Conservation (phyloP, 805 yeast species). For the Peterozyma toletana region DNA sequence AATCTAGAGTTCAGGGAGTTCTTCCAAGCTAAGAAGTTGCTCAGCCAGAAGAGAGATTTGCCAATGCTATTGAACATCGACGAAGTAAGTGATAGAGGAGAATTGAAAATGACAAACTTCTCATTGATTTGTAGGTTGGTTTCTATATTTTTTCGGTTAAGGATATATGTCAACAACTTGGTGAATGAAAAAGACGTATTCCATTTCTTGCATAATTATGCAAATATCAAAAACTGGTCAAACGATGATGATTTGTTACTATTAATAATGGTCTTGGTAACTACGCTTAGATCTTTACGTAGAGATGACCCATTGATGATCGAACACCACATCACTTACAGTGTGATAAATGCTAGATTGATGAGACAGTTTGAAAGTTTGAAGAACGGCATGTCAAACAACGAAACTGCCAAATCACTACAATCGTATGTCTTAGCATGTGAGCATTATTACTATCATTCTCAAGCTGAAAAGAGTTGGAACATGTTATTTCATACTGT, state of each 20-base stretch:
- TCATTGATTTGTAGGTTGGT: slow-evolving; percentile 27
- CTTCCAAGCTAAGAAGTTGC: slow-evolving; percentile 20
- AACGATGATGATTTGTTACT: slow-evolving; percentile 41
- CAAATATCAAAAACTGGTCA: slow-evolving; percentile 30
- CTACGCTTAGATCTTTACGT: slow-evolving; percentile 28
- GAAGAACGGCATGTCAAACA: slow-evolving; percentile 33
- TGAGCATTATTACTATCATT: slow-evolving; percentile 41
- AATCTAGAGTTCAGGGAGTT: slow-evolving; percentile 14
- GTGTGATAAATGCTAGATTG: slow-evolving; percentile 19
- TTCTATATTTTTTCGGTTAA: slow-evolving; percentile 32
- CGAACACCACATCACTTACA: slow-evolving; percentile 16
- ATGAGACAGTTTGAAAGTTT: slow-evolving; percentile 35
- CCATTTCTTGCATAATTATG: slow-evolving; percentile 29
- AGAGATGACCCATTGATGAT: slow-evolving; percentile 16
- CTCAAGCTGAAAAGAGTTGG: slow-evolving; percentile 46
- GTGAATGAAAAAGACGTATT: slow-evolving; percentile 25
- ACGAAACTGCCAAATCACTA: slow-evolving; percentile 40
- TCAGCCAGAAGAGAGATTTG: slow-evolving; percentile 20
- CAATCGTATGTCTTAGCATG: slow-evolving; percentile 43
- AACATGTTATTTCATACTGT: slow-evolving; percentile 41
- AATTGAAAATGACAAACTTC: slow-evolving; percentile 21
- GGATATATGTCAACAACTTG: slow-evolving; percentile 31
- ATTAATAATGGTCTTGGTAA: slow-evolving; percentile 34
- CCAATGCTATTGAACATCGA: slow-evolving; percentile 13
- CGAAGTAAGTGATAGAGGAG: neutral